Evolutionary conservation across 306 rosid species (phyloP).

Genomic region (Arachis stenosperma): DNA sequence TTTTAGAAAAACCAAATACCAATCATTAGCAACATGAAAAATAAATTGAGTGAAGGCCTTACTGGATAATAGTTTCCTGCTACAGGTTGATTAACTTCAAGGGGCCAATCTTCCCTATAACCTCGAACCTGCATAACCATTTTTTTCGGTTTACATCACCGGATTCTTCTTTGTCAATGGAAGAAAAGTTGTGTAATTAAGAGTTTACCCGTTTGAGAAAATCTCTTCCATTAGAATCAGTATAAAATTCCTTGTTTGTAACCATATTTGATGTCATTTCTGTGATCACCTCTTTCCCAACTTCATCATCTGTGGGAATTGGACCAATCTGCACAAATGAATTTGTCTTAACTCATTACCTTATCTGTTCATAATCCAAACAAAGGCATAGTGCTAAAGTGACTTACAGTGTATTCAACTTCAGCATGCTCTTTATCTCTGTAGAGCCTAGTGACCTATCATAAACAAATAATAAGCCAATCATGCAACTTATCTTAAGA

Average conservation of each 20-base stretch:
- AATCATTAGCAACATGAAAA: background rate
- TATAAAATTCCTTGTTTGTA: constrained; percentile 74
- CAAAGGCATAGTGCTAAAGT: background rate
- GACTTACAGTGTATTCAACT: constrained; percentile 86
- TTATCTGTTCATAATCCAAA: constrained; percentile 9
- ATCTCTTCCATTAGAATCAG: constrained; percentile 94
- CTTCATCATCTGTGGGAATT: constrained; percentile 71
- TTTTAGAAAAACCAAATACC: constrained; percentile 18
- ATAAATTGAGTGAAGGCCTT: constrained; percentile 31
- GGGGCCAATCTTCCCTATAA: constrained; percentile 80
- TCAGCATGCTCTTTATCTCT: constrained; percentile 88
- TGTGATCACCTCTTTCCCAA: constrained; percentile 89
- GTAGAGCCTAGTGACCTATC: constrained; percentile 81
- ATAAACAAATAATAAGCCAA: constrained; percentile 18
- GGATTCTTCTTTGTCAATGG: background rate
- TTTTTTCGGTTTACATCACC: background rate
- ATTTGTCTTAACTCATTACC: constrained; percentile 37
- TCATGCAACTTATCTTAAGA: background rate
- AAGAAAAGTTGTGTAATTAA: constrained; percentile 7
- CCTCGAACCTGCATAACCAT: constrained; percentile 68
- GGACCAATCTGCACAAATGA: constrained; percentile 80
- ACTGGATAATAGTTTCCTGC: constrained; percentile 98
- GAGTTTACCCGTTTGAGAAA: constrained; percentile 74
- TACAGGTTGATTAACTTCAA: constrained; percentile 74
- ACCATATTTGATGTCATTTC: constrained; percentile 73